phyloP scores from a whole-genome alignment of 345 rosid genomes.

The Xanthoceras sorbifolium region DNA sequence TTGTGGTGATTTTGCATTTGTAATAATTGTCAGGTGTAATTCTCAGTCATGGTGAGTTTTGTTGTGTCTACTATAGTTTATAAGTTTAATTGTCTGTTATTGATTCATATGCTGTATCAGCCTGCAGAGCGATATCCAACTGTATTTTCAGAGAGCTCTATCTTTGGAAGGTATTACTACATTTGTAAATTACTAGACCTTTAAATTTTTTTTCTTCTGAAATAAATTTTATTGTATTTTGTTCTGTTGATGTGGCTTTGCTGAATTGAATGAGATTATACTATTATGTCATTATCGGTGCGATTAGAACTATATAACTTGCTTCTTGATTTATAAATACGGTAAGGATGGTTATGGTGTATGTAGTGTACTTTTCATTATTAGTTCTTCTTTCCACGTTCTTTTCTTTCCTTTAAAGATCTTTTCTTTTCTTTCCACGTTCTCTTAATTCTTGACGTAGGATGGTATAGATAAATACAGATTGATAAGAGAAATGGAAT shows the following conservation, averaged over 20 bases:
- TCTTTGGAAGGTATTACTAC: slow-evolving; percentile 59
- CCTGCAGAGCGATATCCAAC: slow-evolving; percentile 80
- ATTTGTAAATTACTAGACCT: neutral
- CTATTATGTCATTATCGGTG: neutral
- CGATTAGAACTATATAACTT: neutral
- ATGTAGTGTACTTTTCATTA: neutral
- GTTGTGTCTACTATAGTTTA: neutral
- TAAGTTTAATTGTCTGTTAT: slow-evolving; percentile 6
- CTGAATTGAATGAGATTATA: neutral
- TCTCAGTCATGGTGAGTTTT: neutral
- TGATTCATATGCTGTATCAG: slow-evolving; percentile 32
- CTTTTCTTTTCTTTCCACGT: too few species aligned
- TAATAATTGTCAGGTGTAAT: neutral
- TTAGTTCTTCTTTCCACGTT: neutral
- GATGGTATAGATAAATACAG: neutral
- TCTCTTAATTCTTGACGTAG: too few species aligned
- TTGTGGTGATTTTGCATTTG: neutral
- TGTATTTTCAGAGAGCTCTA: slow-evolving; percentile 58
- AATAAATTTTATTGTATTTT: neutral
- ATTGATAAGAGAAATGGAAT: neutral
- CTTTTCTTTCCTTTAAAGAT: too few species aligned
- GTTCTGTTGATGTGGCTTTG: neutral
- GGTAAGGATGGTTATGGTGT: neutral
- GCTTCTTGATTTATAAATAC: neutral
- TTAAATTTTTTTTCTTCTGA: neutral